These are phyloP conservation scores for Xerocomellus amylosporus DNA, from an alignment of 768 basidiomycete species.

Conservation along the genomic window DNA sequence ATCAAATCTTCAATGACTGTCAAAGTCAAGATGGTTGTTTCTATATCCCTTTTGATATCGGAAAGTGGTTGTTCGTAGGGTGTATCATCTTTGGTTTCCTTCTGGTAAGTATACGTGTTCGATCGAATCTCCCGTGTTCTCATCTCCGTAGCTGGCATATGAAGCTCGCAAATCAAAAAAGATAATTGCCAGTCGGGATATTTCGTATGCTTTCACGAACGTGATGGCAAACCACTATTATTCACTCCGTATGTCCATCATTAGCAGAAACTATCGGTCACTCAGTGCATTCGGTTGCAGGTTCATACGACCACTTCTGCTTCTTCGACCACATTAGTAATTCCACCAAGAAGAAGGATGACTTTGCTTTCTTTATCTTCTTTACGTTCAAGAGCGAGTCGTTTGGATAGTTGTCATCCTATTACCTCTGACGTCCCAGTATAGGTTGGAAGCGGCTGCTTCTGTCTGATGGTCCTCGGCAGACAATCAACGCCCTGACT, in stretches of 20 bases:
- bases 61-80: constrained; percentile 95
- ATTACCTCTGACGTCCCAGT: background rate
- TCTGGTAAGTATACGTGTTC: constrained; percentile 50
- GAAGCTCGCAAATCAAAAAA: constrained; percentile 90
- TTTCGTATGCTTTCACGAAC: constrained; percentile 97
- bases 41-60: constrained; percentile 81
- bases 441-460: constrained; percentile 85
- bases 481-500: constrained; percentile 96
- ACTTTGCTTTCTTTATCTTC: constrained; percentile 99
- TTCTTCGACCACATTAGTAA: constrained; percentile 96
- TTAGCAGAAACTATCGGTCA: background rate
- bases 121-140: constrained; percentile 1
- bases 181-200: constrained; percentile 93
- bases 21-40: constrained; percentile 64
- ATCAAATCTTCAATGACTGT: constrained; percentile 84
- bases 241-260: constrained; percentile 71
- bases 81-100: constrained; percentile 99
- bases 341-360: constrained; percentile 94
- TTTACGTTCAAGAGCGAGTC: constrained; percentile 95
- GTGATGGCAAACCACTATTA: constrained; percentile 97
- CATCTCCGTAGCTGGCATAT: constrained; percentile 67
- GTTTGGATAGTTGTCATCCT: background rate
- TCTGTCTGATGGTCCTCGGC: constrained; percentile 93
- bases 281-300: constrained; percentile 36
- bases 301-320: constrained; percentile 96